Evolutionary conservation across 257 asterid genomes (phyloP).

Genomic region (Solanum rostratum): DNA sequence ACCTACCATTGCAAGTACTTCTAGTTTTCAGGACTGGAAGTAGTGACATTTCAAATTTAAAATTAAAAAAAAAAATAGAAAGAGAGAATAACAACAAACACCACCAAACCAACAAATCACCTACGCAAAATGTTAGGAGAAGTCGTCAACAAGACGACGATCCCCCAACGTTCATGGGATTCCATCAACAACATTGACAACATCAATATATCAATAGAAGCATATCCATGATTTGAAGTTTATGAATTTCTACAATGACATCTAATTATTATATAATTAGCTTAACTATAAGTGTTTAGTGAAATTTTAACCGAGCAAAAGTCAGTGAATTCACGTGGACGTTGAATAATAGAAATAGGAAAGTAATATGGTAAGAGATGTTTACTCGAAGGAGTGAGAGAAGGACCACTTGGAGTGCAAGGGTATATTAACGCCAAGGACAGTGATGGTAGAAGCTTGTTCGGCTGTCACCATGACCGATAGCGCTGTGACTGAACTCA

Average conservation of each 20-base stretch:
- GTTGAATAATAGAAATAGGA: neutral
- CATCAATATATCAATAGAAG: neutral
- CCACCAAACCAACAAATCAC: neutral
- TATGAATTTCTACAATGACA: rapidly evolving
- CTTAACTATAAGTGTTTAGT: no score
- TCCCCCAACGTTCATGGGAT: neutral
- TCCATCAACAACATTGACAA: neutral
- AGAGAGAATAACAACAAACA: neutral
- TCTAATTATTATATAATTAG: neutral
- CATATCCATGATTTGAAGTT: neutral
- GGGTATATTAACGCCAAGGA: conserved; percentile 65
- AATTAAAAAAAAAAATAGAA: neutral
- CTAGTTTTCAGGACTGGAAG: neutral
- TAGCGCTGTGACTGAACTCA: conserved; percentile 43
- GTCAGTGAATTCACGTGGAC: no score
- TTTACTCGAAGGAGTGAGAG: conserved; percentile 68
- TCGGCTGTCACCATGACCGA: conserved; percentile 62
- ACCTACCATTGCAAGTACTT: neutral
- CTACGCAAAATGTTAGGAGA: neutral
- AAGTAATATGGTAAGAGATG: neutral
- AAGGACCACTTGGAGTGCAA: conserved; percentile 80
- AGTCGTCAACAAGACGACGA: neutral
- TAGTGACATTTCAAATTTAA: neutral
- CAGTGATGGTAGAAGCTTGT: conserved; percentile 53
- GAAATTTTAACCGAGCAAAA: neutral